Percentiles rank a stretch among this genome's conserved stretches.
Conservation (phyloP, 2,329 filamentous ascomycete species). For the Xylaria sp. region DNA sequence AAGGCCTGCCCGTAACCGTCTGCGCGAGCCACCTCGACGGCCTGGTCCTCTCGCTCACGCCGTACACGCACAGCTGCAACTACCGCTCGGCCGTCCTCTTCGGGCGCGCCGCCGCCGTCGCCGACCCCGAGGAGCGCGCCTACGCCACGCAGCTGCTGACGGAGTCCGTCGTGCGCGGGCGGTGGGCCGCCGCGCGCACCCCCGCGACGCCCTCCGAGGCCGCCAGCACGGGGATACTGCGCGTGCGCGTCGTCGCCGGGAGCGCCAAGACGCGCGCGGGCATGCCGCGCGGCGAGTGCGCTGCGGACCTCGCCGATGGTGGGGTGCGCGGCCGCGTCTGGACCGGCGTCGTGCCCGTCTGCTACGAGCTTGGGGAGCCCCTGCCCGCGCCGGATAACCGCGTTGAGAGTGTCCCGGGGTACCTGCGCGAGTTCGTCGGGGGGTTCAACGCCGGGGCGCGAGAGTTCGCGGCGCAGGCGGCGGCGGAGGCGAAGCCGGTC, state of each 20-base stretch:
- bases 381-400: slow-evolving; percentile 62
- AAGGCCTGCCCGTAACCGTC: slow-evolving; percentile 71
- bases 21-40: slow-evolving; percentile 78
- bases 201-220: slow-evolving; percentile 74
- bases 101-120: slow-evolving; percentile 70
- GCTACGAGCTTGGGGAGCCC: slow-evolving; percentile 65
- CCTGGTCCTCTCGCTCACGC: slow-evolving; percentile 76
- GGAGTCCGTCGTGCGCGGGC: slow-evolving; percentile 67
- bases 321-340: slow-evolving; percentile 49
- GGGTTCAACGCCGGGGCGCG: slow-evolving; percentile 39
- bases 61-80: slow-evolving; percentile 83
- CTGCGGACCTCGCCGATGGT: slow-evolving; percentile 49
- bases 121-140: slow-evolving; percentile 68
- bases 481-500: slow-evolving; percentile 20
- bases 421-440: slow-evolving; percentile 54
- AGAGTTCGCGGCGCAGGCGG: slow-evolving; percentile 30
- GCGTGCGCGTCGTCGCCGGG: slow-evolving; percentile 68
- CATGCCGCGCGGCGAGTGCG: slow-evolving; percentile 60
- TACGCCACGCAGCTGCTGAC: slow-evolving; percentile 82
- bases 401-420: slow-evolving; percentile 60
- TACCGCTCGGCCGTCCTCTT: slow-evolving; percentile 82
- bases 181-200: slow-evolving; percentile 73
- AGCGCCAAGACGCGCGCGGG: slow-evolving; percentile 76
- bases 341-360: slow-evolving; percentile 65
- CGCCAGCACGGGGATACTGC: slow-evolving; percentile 72